Evolutionary conservation across 192 early-diverging fungal species (phyloP).

Genomic region (Coemansia furcata): DNA sequence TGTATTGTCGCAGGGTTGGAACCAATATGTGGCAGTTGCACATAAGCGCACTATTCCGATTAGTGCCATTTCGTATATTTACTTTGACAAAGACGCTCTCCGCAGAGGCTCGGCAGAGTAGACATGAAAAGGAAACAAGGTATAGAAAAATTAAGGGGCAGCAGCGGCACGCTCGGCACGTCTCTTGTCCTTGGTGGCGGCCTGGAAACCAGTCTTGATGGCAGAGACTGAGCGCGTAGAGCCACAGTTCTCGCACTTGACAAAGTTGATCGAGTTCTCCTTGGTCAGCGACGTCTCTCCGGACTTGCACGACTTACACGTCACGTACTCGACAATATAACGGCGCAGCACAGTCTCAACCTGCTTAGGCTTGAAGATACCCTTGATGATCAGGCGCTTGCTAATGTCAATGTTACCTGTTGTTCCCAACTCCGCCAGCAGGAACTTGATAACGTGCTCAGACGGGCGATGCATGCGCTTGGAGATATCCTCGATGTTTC

Average conservation of each 20-base stretch:
- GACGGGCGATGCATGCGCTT: constrained; percentile 92
- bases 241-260: constrained; percentile 96
- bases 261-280: constrained; percentile 94
- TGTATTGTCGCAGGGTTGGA: too few relatives aligned
- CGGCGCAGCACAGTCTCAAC: constrained; percentile 96
- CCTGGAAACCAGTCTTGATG: constrained; percentile 97
- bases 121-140: not conserved
- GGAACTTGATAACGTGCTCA: constrained; percentile 96
- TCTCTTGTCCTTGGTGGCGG: constrained; percentile 60
- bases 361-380: constrained; percentile 97
- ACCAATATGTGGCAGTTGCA: too few relatives aligned
- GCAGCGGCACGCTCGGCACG: constrained; percentile 29
- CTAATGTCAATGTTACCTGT: constrained; percentile 90
- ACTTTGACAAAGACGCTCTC: not conserved
- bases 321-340: constrained; percentile 98
- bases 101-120: not conserved
- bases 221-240: constrained; percentile 91
- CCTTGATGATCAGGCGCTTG: constrained; percentile 93
- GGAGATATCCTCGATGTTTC: constrained; percentile 93
- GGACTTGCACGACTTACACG: constrained; percentile 98
- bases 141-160: not conserved
- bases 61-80: too few relatives aligned
- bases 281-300: constrained; percentile 91
- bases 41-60: too few relatives aligned
- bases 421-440: constrained; percentile 99